Evolutionary conservation across 2,329 filamentous ascomycete genomes (phyloP), one percentile per base, ranked within the genome.

Genomic region (Sphaerulina populicola): DNA sequence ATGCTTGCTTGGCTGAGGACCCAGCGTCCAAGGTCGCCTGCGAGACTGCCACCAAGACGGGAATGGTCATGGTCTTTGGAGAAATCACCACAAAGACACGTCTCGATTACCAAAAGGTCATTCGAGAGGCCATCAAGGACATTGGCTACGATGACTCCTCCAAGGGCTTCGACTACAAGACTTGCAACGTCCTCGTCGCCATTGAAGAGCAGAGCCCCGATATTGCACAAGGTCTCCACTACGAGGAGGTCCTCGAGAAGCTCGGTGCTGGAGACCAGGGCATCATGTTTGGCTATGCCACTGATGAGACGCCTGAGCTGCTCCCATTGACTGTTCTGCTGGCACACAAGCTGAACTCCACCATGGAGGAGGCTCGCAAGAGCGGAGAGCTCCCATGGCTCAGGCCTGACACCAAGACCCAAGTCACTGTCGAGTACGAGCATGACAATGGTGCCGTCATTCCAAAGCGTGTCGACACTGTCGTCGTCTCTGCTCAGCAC

Each of bases 131-230:
- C 71, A 89, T 98, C 82, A 91, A 95, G 82, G 91, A 94, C 71
- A 98, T 98, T 69, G 93, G 93, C 67, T 98, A 97, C 76, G 93
- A 98, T 76, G 82, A 86, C 74, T 97, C 93, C 51, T 79, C 81
- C 67, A 98, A 98, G 84, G 93, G 93, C 59, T 98, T 98, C 76
- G 93, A 98, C 79, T 95, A 96, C 88, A 97, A 97, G 85, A 98
- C 93, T 64, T 91, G 86, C 79, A 97, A 96, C 79, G 82, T 98
- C 69, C 83, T 97, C 65, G 90, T 97, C 66, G 93, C 91, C 75
- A 96, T 98, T 73, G 93, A 98, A 84, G 83, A 98, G 78, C 93
- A 98, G 77, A 97, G 91, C 55, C 87, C 91, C 68, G 93, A 98
- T 74, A 98, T 98, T 69, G 93, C 93, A 64, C 93, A 97, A 78